Conservation (phyloP, 176 grass and related monocot genomes). For the Carex littledalei region DNA sequence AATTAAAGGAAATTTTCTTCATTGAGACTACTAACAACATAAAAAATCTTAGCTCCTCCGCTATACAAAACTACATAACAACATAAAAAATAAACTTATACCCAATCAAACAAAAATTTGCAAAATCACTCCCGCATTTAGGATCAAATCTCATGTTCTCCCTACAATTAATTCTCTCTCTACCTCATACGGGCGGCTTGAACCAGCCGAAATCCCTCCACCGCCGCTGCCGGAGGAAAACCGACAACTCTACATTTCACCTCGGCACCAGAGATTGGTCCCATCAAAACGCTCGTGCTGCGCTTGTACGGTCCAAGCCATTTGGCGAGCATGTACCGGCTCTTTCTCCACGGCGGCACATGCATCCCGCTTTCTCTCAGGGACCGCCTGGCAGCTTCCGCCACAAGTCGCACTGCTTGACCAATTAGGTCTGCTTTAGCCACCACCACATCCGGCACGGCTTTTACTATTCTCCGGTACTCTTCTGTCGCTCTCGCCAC, state of each 20-base stretch:
- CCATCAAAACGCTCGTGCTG: slow-evolving; percentile 28
- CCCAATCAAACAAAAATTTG: background rate
- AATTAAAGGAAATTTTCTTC: too few species aligned
- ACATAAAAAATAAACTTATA: background rate
- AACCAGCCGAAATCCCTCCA: slow-evolving; percentile 7
- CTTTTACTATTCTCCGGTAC: slow-evolving; percentile 45
- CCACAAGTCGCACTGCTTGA: slow-evolving; percentile 43
- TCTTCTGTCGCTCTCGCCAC: slow-evolving; percentile 62
- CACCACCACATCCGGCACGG: slow-evolving; percentile 42
- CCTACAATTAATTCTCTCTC: background rate
- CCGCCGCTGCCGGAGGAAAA: background rate
- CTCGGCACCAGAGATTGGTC: slow-evolving; percentile 14
- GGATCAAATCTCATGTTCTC: background rate
- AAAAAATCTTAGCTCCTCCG: too few species aligned
- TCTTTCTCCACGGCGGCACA: slow-evolving; percentile 89
- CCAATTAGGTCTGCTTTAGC: slow-evolving; percentile 47
- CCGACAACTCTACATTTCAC: slow-evolving; percentile 27
- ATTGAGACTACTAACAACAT: too few species aligned
- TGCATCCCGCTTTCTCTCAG: slow-evolving; percentile 56
- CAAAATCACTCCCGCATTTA: background rate
- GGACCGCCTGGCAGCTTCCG: slow-evolving; percentile 49
- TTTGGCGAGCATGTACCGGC: slow-evolving; percentile 81
- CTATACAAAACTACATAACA: too few species aligned
- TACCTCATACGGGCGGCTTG: slow-evolving; percentile 11
- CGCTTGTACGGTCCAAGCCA: slow-evolving; percentile 86